These are phyloP conservation scores for Polygonum maritimum DNA, from an alignment of 148 eudicot species.

Conservation along the genomic window DNA sequence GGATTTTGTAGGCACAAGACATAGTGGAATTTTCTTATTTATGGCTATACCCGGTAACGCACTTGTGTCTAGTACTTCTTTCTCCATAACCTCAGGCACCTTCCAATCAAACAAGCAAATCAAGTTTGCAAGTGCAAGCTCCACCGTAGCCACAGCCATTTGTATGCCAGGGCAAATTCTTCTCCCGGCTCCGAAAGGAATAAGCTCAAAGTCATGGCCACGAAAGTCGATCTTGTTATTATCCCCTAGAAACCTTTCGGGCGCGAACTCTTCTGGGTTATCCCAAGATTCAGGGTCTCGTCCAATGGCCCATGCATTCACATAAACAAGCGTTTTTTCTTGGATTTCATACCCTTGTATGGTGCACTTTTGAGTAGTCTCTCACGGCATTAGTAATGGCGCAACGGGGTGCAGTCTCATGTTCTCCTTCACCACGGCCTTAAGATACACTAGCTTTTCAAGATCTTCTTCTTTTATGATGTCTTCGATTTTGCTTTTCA, in stretches of 20 bases:
- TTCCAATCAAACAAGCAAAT: conserved; percentile 37
- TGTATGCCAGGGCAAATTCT: conserved; percentile 34
- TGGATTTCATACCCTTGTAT: conserved; percentile 27
- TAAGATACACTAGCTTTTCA: conserved; percentile 8
- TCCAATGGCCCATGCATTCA: neutral
- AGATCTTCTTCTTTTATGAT: conserved; percentile 19
- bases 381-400: conserved; percentile 22
- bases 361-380: conserved; percentile 17
- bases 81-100: conserved; percentile 18
- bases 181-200: conserved; percentile 38
- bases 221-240: conserved; percentile 5
- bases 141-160: conserved; percentile 22
- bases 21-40: conserved; percentile 37
- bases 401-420: conserved; percentile 26
- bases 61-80: conserved; percentile 25
- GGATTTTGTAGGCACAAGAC: neutral
- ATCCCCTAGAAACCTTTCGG: conserved; percentile 28
- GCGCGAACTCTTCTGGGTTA: conserved; percentile 21
- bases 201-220: conserved; percentile 23
- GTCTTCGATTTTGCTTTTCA: neutral
- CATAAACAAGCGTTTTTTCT: neutral
- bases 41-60: conserved; percentile 20
- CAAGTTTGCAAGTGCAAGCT: conserved; percentile 29
- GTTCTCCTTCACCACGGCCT: conserved; percentile 31
- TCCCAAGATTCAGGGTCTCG: conserved; percentile 33